Base-by-base conservation (phyloP, 2,329 filamentous ascomycete species). In the Emericellopsis atlantica region DNA sequence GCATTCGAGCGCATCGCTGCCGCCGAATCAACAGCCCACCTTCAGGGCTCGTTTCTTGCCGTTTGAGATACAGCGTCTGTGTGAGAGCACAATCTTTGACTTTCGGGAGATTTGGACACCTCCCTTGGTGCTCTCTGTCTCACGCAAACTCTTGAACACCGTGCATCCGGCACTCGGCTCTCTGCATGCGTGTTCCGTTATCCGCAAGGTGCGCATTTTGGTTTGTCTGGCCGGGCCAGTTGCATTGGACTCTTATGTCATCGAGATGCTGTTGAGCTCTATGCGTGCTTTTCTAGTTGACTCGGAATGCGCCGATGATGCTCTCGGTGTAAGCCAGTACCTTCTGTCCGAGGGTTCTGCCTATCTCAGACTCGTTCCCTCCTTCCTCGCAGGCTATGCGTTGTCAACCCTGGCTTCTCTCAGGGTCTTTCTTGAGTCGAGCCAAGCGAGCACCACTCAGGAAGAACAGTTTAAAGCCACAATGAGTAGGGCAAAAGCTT, bases 201-300 rank as follows among this genome's bases (percentile, higher is more conserved):
- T 98, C 40, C 80, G 89, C 32, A 95, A 93, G 54, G 72, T 96
- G 37, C 75, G 88, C 29, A 74, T 95, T 8, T 62, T 96, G 14
- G 72, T 96, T 22, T 83, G 79, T 44, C 65, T 96, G 36, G 82
- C 87, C 22, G 88, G 87, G 0, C 57, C 75, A 1, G 70, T 79
- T 39, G 84, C 84, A n/a, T 67, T 82, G 21, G 66, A 76, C 33
- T 84, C 82, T 0, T 96, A 96, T 54, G 84, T 87, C 10, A 59
- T 95, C 12, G 86, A 98, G 57, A 92, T 95, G 84, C 69, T 94
- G 1, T 69, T 98, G 2, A 84, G 88, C 51, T 81, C 84, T 2
- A 68, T 95, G 16, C 73, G 83, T 9, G 78, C 79, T 0, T 93
- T 88, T 48, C 66, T 96, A 6, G 81, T 81, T 1, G 82, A 96